Evolutionary conservation across 345 rosid species (phyloP).

Genomic region (Corchorus olitorius): DNA sequence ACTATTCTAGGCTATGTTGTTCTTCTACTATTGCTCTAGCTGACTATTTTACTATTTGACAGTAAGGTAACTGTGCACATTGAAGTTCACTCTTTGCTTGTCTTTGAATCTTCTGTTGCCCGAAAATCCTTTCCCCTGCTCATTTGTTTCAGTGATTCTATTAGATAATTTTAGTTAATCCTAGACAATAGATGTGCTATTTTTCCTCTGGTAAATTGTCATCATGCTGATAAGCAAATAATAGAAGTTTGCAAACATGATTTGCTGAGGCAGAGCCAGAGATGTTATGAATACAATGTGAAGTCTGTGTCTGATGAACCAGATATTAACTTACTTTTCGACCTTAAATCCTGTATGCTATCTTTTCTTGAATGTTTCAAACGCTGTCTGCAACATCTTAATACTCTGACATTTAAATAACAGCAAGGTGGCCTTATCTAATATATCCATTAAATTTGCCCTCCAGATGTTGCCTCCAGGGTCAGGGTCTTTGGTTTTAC

Average conservation of each 20-base stretch:
- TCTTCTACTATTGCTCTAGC: not conserved
- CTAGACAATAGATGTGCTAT: not conserved
- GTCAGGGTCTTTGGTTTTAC: constrained; percentile 62
- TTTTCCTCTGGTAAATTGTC: not conserved
- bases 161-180: not conserved
- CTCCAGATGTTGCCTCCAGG: constrained; percentile 63
- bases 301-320: no score
- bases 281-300: no score
- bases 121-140: constrained; percentile 10
- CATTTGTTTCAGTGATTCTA: not conserved
- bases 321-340: no score
- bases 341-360: no score
- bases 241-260: not conserved
- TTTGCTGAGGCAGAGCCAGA: no score
- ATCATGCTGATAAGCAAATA: not conserved
- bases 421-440: not conserved
- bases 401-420: no score
- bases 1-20: not conserved
- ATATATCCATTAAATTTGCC: not conserved
- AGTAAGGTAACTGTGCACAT: not conserved
- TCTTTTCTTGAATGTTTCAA: no score
- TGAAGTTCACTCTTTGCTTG: not conserved
- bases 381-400: no score
- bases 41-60: not conserved
- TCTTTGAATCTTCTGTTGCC: not conserved